Percentiles rank a stretch among this genome's conserved stretches.
phyloP scores from a whole-genome alignment of 306 rosid genomes.

The Neltuma alba region DNA sequence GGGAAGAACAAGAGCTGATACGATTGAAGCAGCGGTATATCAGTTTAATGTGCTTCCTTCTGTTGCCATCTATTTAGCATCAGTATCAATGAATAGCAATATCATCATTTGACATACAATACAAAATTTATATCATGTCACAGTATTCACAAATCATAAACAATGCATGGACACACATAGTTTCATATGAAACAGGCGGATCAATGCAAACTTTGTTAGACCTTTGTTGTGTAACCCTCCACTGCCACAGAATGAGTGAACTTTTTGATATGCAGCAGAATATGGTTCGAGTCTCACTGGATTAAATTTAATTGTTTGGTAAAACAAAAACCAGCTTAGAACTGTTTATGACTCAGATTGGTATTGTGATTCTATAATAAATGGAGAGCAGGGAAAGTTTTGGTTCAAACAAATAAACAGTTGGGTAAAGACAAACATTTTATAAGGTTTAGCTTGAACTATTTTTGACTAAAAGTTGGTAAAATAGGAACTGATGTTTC shows the following conservation, averaged over 20 bases:
- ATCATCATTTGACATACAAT: neutral
- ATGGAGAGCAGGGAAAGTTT: neutral
- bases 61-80: neutral
- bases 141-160: neutral
- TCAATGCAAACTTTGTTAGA: no score
- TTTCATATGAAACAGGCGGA: neutral
- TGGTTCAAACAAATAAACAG: neutral
- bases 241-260: neutral
- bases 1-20: constrained; percentile 61
- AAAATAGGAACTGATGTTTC: neutral
- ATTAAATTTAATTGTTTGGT: constrained; percentile 3
- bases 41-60: neutral
- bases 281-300: neutral
- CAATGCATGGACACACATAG: neutral
- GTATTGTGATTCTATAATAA: neutral
- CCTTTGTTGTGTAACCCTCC: neutral
- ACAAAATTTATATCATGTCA: neutral
- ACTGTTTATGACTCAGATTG: neutral
- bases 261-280: neutral
- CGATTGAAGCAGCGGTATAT: constrained; percentile 78
- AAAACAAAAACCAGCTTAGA: constrained; percentile 6
- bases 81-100: neutral
- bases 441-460: neutral
- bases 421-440: neutral
- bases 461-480: neutral